Evolutionary conservation across 805 yeast species (phyloP), one percentile per base, ranked within the genome.

Genomic region (Blastobotrys muscicola): DNA sequence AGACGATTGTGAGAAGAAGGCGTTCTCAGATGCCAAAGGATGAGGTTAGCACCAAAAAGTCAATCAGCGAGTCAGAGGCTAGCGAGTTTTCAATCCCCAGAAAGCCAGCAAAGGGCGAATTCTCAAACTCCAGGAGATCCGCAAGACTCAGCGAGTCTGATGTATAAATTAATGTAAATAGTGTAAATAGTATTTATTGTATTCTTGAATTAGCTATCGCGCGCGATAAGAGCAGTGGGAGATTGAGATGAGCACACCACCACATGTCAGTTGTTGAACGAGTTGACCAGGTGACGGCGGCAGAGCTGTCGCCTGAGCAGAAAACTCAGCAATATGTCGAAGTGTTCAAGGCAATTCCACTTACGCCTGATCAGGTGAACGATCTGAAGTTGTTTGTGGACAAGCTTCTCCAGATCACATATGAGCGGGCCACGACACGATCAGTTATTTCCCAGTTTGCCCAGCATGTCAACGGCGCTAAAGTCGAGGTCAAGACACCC

Each of bases 401-500:
- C 14, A 40, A 13, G n/a, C 10, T 40, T 16, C 37, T 33, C 11
- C 13, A 26, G 2, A 33, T 40, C 20, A 20, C 38, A 3, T 40
- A 40, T 15, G 36, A 37, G 7, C 30, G 38, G 10, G 29, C 29
- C 32, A 40, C 36, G 3, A 33, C 36, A n/a, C 33, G 26, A 15
- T 23, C 43, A 32, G 36, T 40, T 12, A 32, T 40, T 6, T 13
- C 35, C 13, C 16, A n/a, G 13, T 23, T 40, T 20, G 33, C 20
- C 32, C 38, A 40, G 12, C 13, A 40, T 20, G 36, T 40, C 8
- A 37, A 33, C 16, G 12, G 12, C 14, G 26, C 29, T 5, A 11
- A 8, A 4, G 31, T 10, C 13, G 35, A 41, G n/a, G 6, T 26
- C 23, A 15, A 41, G 13, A 41, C 12, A 11, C n/a, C 15, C 9